Conservation (phyloP, 2,329 filamentous ascomycete genomes). For the Chalara sp. region DNA sequence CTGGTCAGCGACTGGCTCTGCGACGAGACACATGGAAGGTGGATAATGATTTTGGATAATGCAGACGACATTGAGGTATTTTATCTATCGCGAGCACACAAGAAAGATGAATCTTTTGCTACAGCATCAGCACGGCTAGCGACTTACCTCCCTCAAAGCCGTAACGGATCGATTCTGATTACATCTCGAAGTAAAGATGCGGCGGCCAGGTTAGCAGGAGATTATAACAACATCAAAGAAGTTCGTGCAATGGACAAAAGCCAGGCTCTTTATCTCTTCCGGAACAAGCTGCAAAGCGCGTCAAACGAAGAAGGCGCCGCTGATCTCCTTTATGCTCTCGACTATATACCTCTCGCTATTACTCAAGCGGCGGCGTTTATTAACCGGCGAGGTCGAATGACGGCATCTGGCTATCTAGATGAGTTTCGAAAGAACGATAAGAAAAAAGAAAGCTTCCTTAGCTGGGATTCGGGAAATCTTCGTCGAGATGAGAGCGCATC, state of each 20-base stretch:
- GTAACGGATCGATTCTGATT: constrained; percentile 5
- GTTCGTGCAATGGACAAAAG: background rate
- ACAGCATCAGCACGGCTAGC: background rate
- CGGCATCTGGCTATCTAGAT: background rate
- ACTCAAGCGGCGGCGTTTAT: constrained; percentile 13
- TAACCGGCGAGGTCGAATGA: background rate
- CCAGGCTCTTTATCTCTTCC: background rate
- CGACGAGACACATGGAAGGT: constrained; percentile 6
- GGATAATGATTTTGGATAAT: constrained; percentile 13
- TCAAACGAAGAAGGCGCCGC: constrained; percentile 7
- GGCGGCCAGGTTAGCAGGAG: background rate
- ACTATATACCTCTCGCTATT: constrained; percentile 17
- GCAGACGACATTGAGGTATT: constrained; percentile 7
- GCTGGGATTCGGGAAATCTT: constrained; percentile 9
- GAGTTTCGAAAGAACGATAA: background rate
- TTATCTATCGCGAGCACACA: background rate
- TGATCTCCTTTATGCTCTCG: constrained; percentile 6
- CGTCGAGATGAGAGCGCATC: constrained; percentile 25
- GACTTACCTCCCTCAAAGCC: background rate
- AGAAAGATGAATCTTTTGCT: too few relatives aligned
- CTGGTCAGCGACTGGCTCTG: constrained; percentile 7
- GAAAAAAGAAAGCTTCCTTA: background rate
- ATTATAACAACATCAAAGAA: background rate
- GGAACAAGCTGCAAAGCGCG: background rate
- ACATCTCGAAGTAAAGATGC: constrained; percentile 2